Evolutionary conservation across 1,284 basidiomycete species (phyloP), one percentile per base, ranked within the genome.

Genomic region (Pholiota adiposa): DNA sequence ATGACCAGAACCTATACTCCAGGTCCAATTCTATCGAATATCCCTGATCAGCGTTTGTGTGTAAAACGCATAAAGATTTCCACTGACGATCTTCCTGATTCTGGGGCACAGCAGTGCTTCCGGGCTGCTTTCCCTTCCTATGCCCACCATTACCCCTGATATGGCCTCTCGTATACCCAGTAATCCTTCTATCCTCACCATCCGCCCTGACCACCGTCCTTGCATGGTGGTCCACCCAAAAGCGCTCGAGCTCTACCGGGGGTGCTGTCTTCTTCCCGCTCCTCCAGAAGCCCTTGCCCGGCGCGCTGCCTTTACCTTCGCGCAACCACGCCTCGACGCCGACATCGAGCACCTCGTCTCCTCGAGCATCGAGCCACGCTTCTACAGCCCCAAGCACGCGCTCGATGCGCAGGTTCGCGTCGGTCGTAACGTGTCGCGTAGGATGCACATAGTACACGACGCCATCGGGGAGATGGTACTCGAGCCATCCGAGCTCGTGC

Each of bases 1-100:
- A 92, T 1, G 83, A 76, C 90, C 90, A 92, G 67, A 90, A 92
- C 46, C 87, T 79, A 65, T 87, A 89, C 67, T 90, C 88, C 69
- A 84, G 79, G 58, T 92, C 88, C 23, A 90, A 75, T 51, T 82
- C 90, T 79, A 58, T 8, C 57, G 54, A 56, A 41, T 44, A 54
- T n/a, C n/a, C n/a, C n/a, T n/a, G 18, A 57, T 38, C 56, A 34
- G 23, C 25, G 50, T 19, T 2, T 27, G n/a, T n/a, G n/a, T n/a
- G n/a, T 21, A 36, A 18, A 51, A 29, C n/a, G n/a, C 49, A 25
- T 19, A 29, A 23, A 8, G 14, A 56, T 18, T 21, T 21, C 16
- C 3, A 81, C 87, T 76, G 61, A 90, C 87, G 78, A 65, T 89
- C 86, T 63, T 88, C 83, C 23, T 74, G 69, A 11, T 56, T 41